Evolutionary conservation across 1,139 yeast genomes (phyloP), one percentile per base, ranked within the genome.

Genomic region (Meyerozyma guilliermondii): DNA sequence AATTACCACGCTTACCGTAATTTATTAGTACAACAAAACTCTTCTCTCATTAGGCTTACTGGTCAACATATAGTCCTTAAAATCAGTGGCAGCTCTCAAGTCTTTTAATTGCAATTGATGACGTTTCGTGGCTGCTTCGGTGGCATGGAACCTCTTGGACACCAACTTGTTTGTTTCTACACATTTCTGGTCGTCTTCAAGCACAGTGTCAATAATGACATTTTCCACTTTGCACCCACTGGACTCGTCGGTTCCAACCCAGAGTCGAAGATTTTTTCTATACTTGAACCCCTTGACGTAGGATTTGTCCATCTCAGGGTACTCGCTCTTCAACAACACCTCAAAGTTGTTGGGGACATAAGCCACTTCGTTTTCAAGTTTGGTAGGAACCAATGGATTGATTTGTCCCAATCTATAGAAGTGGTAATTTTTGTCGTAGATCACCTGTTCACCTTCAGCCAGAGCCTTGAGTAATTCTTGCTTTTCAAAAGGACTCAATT

Each of bases 291-390:
- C 41, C 10, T 9, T 17, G 22, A 39, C 10, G n/a, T 16, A 33
- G 2, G 41, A 13, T 13, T 22, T 33, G n/a, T 36, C 39, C 20
- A 23, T 8, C 5, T 36, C 30, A 5, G 30, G 39, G 30, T 39
- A 27, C 38, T 39, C 29, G 13, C 17, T 16, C 23, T 39, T 26
- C 13, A 39, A 17, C 16, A 39, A 16, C 7, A n/a, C 38, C 13
- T 22, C 17, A 23, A 17, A 31, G 26, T 31, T 23, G 23, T 18
- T 18, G 4, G 41, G 41, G 13, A 39, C 31, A 10, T 22, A 31
- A n/a, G 41, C 30, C 13, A 39, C 29, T 13, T 31, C 41, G 31
- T 39, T 39, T 22, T 39, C 41, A 23, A 39, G 29, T 14, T 33
- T 22, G 29, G 41, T 23, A 13, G 41, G 41, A 11, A 39, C 9